Conservation (phyloP, 108 stramenopile genomes). For the Parietichytrium sp. region DNA sequence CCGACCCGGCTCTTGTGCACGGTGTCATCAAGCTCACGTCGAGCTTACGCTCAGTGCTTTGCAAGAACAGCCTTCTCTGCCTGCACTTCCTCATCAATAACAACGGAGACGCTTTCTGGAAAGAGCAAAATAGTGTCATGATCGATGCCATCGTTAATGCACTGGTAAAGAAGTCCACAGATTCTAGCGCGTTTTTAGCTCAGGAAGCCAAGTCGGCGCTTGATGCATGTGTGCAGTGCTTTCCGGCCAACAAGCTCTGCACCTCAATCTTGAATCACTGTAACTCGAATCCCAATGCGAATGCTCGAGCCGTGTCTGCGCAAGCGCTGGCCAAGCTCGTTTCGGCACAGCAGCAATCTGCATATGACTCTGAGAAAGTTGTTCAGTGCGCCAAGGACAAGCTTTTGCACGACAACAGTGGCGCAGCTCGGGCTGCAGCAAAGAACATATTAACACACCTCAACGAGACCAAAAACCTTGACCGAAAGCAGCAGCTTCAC, state of each 20-base stretch:
- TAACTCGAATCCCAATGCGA: not conserved
- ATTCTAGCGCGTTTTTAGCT: not conserved
- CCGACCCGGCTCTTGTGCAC: not conserved
- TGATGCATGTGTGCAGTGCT: constrained; percentile 27
- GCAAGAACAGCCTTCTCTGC: not conserved
- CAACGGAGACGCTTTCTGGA: not conserved
- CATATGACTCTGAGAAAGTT: not conserved
- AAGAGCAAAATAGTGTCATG: not conserved
- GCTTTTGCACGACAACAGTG: constrained; percentile 33
- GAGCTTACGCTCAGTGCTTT: not conserved
- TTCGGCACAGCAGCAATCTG: not conserved
- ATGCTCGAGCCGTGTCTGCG: not conserved
- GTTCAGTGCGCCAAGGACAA: constrained; percentile 32
- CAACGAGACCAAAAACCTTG: constrained; percentile 10
- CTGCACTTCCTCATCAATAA: constrained; percentile 32
- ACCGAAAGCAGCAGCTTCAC: constrained; percentile 22
- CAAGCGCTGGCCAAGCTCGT: not conserved
- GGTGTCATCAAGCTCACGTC: constrained; percentile 36
- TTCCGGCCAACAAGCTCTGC: not conserved
- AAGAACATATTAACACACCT: constrained; percentile 4
- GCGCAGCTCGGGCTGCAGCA: not conserved
- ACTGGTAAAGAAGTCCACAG: constrained; percentile 14
- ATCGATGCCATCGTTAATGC: constrained; percentile 8
- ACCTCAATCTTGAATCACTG: not conserved
- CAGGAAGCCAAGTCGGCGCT: not conserved